Conservation (phyloP, 305 asterid species). For the Fraxinus greggii region DNA sequence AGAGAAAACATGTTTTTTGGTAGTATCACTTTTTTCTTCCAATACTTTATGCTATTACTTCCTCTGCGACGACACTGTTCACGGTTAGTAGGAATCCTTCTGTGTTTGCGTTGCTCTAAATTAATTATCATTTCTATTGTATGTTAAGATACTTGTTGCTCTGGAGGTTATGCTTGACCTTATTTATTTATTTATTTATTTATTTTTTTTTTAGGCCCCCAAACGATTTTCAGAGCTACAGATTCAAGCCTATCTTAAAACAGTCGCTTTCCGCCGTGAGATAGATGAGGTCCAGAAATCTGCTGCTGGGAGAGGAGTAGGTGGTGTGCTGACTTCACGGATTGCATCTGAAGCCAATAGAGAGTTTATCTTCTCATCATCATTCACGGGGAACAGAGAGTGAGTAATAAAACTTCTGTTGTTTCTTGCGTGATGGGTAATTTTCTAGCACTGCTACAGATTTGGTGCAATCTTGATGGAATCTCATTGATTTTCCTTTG, state of each 20-base stretch:
- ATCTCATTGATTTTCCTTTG: slow-evolving; percentile 2
- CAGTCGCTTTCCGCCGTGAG: slow-evolving; percentile 98
- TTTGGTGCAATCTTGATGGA: slow-evolving; percentile 14
- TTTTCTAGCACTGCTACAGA: not conserved
- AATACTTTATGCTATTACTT: not conserved
- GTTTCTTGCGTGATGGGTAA: not conserved
- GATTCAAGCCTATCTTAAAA: slow-evolving; percentile 92
- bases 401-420: slow-evolving; percentile 31
- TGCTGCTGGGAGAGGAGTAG: slow-evolving; percentile 90
- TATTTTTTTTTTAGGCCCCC: slow-evolving; percentile 66
- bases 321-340: slow-evolving; percentile 86
- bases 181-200: too few relatives aligned
- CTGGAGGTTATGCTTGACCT: not conserved
- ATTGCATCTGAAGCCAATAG: slow-evolving; percentile 97
- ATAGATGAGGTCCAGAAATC: slow-evolving; percentile 89
- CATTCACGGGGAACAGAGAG: slow-evolving; percentile 85
- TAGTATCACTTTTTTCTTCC: not conserved
- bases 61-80: not conserved
- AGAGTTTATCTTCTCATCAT: slow-evolving; percentile 91
- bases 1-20: not conserved
- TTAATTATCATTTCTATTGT: not conserved
- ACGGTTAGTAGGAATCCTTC: not conserved
- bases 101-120: slow-evolving; percentile 9
- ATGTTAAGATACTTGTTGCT: not conserved
- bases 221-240: slow-evolving; percentile 90